Evolutionary conservation across 768 basidiomycete species (phyloP), one percentile per base, ranked within the genome.

Genomic region (Clathrus columnatus): DNA sequence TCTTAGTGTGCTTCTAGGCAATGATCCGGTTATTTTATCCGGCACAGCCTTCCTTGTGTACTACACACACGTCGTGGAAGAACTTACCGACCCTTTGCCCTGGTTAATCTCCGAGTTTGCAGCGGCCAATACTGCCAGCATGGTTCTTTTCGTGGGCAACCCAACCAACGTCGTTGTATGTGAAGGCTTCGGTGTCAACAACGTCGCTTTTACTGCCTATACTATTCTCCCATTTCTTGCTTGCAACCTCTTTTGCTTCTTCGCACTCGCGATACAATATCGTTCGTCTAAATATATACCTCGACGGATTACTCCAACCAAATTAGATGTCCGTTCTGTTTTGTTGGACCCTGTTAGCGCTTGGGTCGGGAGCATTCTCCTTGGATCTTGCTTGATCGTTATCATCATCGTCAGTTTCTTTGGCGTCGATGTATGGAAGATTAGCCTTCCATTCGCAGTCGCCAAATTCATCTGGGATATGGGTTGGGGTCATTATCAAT

Each of bases 121-220:
- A 0, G 84, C 83, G 0, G 88, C 86, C 3, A 91, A 91, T 66
- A 86, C 87, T 7, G 79, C 76, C 6, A 76, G 74, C 17, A 75
- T 75, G 17, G 72, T 80, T 0, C 71, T 82, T 6, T 90, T 96
- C 48, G 85, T 91, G 1, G 87, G 87, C 0, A 98, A 97, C 64
- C 91, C 90, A 1, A 98, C 95, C 1, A 98, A 97, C 63, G 84
- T 96, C 20, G 87, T 98, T 47, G 82, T 96, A 21, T 87, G 90
- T 49, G 91, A 90, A 51, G 90, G 91, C 0, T 92, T 96, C 65
- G 4, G 75, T 95, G 46, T 84, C 86, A 48, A 88, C 89, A 59
- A 78, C 80, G 55, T 70, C 7, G 80, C 81, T 0, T 93, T 87
- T 69, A 88, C 87, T 0, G 87, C 85, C 0, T 91, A 91, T 69